Conservation (phyloP, 148 eudicot genomes). For the Rhododendron griersonianum region DNA sequence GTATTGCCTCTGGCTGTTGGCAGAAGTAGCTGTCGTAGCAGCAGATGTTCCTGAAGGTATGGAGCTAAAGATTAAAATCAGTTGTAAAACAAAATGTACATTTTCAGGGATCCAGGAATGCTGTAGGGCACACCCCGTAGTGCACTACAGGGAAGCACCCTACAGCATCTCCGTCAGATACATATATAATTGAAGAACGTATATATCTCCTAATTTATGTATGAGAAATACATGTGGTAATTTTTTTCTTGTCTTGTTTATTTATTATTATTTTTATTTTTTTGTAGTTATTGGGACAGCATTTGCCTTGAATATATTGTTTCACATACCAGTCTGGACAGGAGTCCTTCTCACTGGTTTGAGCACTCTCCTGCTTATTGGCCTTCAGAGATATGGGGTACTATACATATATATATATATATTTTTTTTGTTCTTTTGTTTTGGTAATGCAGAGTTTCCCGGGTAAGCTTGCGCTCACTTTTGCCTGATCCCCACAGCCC, state of each 20-base stretch:
- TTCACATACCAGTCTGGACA: slow-evolving; percentile 61
- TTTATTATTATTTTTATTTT: not conserved
- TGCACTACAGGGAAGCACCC: too few species aligned
- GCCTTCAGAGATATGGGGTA: slow-evolving; percentile 73
- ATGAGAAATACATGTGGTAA: not conserved
- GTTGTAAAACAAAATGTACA: too few species aligned
- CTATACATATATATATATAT: too few species aligned
- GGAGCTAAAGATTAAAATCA: not conserved
- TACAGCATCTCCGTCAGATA: too few species aligned
- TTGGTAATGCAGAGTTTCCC: too few species aligned
- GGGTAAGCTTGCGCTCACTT: too few species aligned
- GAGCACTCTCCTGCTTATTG: slow-evolving; percentile 67
- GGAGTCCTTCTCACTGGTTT: slow-evolving; percentile 57
- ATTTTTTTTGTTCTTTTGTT: not conserved
- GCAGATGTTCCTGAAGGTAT: not conserved
- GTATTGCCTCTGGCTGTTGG: not conserved
- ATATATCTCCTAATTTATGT: not conserved
- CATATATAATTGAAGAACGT: not conserved
- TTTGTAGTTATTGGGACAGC: slow-evolving; percentile 64
- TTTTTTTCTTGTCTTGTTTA: not conserved
- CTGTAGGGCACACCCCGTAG: too few species aligned
- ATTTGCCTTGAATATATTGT: slow-evolving; percentile 60
- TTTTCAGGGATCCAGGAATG: too few species aligned
- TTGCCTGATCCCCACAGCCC: too few species aligned
- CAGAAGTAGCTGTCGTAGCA: not conserved